Conservation (phyloP, 2,329 filamentous ascomycete species). For the Ustulina deusta region DNA sequence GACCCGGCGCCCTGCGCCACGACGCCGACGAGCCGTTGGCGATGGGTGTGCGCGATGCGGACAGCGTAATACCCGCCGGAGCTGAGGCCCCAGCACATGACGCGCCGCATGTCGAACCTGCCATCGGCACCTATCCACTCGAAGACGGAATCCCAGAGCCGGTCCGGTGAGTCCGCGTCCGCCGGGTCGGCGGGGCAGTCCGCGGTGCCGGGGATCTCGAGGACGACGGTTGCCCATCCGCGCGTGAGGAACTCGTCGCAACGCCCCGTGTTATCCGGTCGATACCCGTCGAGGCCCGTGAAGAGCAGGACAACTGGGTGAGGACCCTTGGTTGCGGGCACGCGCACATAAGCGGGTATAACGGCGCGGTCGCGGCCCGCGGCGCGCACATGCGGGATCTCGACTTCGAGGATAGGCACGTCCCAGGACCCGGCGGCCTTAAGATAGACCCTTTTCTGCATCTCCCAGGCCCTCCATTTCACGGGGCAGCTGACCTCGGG, state of each 20-base stretch:
- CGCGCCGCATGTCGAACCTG: slow-evolving; percentile 65
- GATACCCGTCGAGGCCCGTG: slow-evolving; percentile 72
- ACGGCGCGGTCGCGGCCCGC: slow-evolving; percentile 62
- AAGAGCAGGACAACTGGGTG: slow-evolving; percentile 67
- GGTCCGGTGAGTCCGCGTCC: slow-evolving; percentile 70
- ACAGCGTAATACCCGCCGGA: slow-evolving; percentile 77
- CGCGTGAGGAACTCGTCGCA: slow-evolving; percentile 71
- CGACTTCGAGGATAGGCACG: slow-evolving; percentile 70
- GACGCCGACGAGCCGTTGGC: slow-evolving; percentile 62
- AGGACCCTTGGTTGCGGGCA: slow-evolving; percentile 58
- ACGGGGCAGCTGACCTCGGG: slow-evolving; percentile 55
- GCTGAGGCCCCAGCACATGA: slow-evolving; percentile 74
- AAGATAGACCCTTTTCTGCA: slow-evolving; percentile 73
- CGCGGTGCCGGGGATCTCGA: slow-evolving; percentile 75
- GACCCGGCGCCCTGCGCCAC: slow-evolving; percentile 73
- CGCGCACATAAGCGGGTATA: slow-evolving; percentile 75
- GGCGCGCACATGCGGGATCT: slow-evolving; percentile 68
- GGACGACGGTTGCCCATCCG: slow-evolving; percentile 72
- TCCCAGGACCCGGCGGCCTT: slow-evolving; percentile 67
- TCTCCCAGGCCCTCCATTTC: slow-evolving; percentile 73
- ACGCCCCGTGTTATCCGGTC: slow-evolving; percentile 71
- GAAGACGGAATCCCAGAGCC: slow-evolving; percentile 72
- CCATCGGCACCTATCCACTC: slow-evolving; percentile 65
- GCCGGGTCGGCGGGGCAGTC: slow-evolving; percentile 73
- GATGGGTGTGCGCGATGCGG: slow-evolving; percentile 76